phyloP scores from a whole-genome alignment of 1,284 basidiomycete genomes.

The Cutaneotrichosporon sp. region DNA sequence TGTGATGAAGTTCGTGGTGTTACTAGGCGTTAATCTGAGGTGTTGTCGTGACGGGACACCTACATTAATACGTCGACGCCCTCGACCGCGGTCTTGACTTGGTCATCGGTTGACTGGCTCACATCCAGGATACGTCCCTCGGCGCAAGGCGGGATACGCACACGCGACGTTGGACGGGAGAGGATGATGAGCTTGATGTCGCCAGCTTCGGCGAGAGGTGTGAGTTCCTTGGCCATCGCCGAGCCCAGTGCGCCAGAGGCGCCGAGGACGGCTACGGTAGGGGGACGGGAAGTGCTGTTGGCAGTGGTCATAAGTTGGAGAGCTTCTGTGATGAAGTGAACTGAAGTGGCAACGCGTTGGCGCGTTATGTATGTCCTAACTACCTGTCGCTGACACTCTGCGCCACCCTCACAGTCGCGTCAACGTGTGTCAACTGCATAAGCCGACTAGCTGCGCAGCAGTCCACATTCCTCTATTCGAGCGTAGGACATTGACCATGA shows the following conservation, averaged over 20 bases:
- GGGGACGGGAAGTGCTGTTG: too few relatives aligned
- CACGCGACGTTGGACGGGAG: constrained; percentile 7
- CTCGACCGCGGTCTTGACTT: not conserved
- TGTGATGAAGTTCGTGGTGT: not conserved
- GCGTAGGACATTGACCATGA: too few relatives aligned
- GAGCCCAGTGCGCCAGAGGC: constrained; percentile 11
- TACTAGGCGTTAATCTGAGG: not conserved
- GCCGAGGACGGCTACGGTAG: constrained; percentile 12
- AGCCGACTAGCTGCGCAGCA: too few relatives aligned
- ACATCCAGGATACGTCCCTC: constrained; percentile 14
- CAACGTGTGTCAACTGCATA: too few relatives aligned
- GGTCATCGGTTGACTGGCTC: not conserved
- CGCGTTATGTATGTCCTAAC: too few relatives aligned
- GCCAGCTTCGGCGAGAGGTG: not conserved
- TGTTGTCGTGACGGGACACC: not conserved
- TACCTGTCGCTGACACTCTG: too few relatives aligned
- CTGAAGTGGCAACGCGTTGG: too few relatives aligned
- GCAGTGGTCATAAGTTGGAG: too few relatives aligned
- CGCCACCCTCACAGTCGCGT: too few relatives aligned
- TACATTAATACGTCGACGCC: not conserved
- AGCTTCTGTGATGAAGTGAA: too few relatives aligned
- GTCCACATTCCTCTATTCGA: too few relatives aligned
- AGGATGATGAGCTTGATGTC: constrained; percentile 12
- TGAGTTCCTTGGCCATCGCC: not conserved
- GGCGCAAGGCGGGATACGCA: constrained; percentile 5